Evolutionary conservation across 768 basidiomycete species (phyloP), one percentile per base, ranked within the genome.

Genomic region (Pleurotus citrinopileatus): DNA sequence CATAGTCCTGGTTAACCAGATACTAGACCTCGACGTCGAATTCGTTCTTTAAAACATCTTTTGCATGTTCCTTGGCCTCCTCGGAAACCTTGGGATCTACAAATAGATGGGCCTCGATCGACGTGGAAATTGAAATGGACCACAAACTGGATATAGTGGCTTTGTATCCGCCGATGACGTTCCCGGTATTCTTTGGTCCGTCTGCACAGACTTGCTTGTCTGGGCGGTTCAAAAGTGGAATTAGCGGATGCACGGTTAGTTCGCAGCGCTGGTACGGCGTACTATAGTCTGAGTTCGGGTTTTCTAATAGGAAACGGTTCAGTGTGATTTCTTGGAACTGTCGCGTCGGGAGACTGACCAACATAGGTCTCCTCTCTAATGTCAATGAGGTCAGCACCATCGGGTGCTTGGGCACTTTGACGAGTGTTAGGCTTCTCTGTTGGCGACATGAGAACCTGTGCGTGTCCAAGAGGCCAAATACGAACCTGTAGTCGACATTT

Each of bases 81-180:
- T 51, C 20, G 3, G 32, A 36, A 4, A 37, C 34, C 4, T 38
- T 38, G 2, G 48, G 48, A 9, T 51, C 48, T 51, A 19, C 15
- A n/a, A 23, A 22, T n/a, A 51, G 10, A n/a, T 34, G 10, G 3
- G 32, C 2, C 10, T 15, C 37, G 20, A 34, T 10, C 23, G 29
- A 3, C 3, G 10, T 10, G n/a, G n/a, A 1, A n/a, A n/a, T 34
- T 34, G 2, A n/a, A 34, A 34, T 34, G 32, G n/a, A 9, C 10
- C 32, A 25, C 29, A 19, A 19, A 51, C 48, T 51, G 19, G 29
- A 22, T 3, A 51, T 17, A n/a, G 48, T 23, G 12, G 48, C 48
- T 37, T 51, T 51, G 20, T 51, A 51, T 7, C 48, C 48, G 10
- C 48, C 48, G 19, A 34, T 51, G 3, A 51, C 48, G 23, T 51